Conservation (phyloP, 192 early-diverging fungal genomes). For the Backusella morwellensis region DNA sequence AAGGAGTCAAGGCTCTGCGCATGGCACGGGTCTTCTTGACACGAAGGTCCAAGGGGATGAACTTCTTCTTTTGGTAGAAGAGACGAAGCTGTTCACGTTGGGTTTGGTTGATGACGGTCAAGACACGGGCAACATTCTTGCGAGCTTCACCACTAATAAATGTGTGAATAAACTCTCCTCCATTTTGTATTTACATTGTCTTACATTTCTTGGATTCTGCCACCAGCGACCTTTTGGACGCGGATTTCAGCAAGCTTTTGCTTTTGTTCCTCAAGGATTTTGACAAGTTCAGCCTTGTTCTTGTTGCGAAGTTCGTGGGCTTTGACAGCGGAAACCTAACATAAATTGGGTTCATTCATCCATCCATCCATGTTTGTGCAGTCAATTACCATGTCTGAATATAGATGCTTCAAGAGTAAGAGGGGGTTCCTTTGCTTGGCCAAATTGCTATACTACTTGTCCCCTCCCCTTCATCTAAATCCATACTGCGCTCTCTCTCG, state of each 20-base stretch:
- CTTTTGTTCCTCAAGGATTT: constrained; percentile 94
- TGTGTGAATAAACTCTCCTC: neutral
- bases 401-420: neutral
- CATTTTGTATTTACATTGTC: neutral
- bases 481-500: neutral
- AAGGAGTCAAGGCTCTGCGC: no score
- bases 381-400: neutral
- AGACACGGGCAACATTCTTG: no score
- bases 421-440: neutral
- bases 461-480: neutral
- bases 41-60: no score
- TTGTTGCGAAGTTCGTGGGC: constrained; percentile 92
- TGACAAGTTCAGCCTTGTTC: constrained; percentile 88
- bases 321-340: constrained; percentile 78
- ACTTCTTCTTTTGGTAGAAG: no score
- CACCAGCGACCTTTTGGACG: constrained; percentile 79
- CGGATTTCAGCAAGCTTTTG: constrained; percentile 90
- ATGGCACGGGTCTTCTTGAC: no score
- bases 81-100: no score
- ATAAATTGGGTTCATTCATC: neutral
- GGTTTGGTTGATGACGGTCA: no score
- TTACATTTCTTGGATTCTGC: constrained; percentile 13
- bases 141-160: neutral
- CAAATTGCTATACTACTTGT: neutral
- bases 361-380: neutral